phyloP scores from a whole-genome alignment of 2,329 filamentous ascomycete genomes.

The Magnaporthiopsis incrustans region DNA sequence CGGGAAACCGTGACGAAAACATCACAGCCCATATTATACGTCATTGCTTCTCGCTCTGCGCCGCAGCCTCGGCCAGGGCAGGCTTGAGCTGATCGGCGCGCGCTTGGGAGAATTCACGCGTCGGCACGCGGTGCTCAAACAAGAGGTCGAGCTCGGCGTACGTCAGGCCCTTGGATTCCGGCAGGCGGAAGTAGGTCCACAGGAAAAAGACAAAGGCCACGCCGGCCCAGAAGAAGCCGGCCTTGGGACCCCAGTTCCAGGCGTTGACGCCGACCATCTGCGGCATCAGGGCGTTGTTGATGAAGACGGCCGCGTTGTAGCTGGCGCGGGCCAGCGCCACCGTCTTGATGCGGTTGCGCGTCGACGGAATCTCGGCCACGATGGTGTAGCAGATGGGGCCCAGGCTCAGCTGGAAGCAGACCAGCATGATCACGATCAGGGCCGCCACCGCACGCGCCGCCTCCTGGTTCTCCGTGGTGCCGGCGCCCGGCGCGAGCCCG shows the following conservation, averaged over 20 bases:
- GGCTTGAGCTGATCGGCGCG: constrained; percentile 5
- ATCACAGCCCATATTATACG: no score
- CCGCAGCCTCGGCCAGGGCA: background rate
- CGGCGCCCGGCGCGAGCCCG: constrained; percentile 23
- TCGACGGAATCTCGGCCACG: constrained; percentile 35
- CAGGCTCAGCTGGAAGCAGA: constrained; percentile 36
- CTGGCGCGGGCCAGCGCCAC: constrained; percentile 34
- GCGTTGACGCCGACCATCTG: constrained; percentile 37
- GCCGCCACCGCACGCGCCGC: constrained; percentile 22
- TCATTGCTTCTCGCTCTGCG: background rate
- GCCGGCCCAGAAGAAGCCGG: constrained; percentile 36
- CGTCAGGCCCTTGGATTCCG: constrained; percentile 45
- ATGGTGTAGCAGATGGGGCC: constrained; percentile 21
- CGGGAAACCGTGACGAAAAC: no score
- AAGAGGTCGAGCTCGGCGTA: constrained; percentile 48
- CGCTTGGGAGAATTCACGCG: constrained; percentile 21
- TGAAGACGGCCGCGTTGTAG: constrained; percentile 41
- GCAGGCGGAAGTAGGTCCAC: constrained; percentile 45
- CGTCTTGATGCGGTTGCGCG: constrained; percentile 36
- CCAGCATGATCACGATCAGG: constrained; percentile 10
- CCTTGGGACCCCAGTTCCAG: constrained; percentile 40
- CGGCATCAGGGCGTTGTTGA: constrained; percentile 37
- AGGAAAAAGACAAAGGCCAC: constrained; percentile 35
- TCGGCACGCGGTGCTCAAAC: constrained; percentile 37
- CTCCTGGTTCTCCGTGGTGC: constrained; percentile 16